Percentiles rank a stretch among this genome's conserved stretches.
Evolutionary conservation across 106 monocot genomes (phyloP).

Genomic region (Platanthera zijinensis): DNA sequence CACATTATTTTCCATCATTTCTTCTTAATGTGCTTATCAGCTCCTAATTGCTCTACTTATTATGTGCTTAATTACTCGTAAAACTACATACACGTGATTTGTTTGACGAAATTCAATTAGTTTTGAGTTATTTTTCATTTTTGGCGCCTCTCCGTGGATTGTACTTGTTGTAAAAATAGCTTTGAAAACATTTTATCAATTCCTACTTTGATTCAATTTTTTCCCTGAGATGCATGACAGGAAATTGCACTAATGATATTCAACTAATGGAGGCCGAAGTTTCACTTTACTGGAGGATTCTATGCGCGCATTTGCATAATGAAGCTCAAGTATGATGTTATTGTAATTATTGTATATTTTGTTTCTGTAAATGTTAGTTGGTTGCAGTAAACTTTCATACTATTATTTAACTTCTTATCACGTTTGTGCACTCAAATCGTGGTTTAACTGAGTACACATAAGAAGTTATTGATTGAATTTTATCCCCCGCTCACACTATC

Average conservation of each 20-base stretch:
- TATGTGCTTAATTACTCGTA: background rate
- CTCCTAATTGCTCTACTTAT: background rate
- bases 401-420: background rate
- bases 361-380: background rate
- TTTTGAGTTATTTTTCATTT: conserved; percentile 3
- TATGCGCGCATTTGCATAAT: conserved; percentile 77
- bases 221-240: conserved; percentile 16
- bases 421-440: background rate
- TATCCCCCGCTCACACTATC: no score
- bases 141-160: background rate
- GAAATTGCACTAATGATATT: conserved; percentile 19
- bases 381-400: background rate
- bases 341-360: conserved; percentile 1
- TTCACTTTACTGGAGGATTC: conserved; percentile 82
- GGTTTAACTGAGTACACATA: background rate
- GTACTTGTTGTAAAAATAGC: background rate
- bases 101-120: background rate
- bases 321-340: conserved; percentile 65
- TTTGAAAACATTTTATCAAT: background rate
- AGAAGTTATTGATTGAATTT: background rate
- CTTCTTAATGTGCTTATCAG: no score
- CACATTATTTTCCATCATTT: no score
- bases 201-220: background rate
- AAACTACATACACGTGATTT: background rate
- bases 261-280: conserved; percentile 75